phyloP scores from a whole-genome alignment of 2,329 filamentous ascomycete genomes.

The Didymella pomorum region DNA sequence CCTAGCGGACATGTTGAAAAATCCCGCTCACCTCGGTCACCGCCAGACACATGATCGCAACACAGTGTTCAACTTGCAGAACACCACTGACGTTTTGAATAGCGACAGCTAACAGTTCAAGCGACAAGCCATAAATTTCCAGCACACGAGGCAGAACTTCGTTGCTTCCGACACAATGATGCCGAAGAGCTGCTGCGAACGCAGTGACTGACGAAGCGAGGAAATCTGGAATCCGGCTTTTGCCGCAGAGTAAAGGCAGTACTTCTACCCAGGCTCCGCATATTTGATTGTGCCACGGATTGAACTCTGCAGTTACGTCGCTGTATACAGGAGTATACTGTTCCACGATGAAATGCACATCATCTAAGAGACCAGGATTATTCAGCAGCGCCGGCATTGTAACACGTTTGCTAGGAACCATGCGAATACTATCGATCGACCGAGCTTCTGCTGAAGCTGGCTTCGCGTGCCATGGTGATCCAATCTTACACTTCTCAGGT shows the following conservation, averaged over 20 bases:
- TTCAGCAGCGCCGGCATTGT: neutral
- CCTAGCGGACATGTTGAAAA: neutral
- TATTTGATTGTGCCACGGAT: constrained; percentile 1
- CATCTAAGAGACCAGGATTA: neutral
- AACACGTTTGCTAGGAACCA: neutral
- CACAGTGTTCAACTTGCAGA: neutral
- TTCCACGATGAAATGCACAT: neutral
- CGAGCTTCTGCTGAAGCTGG: neutral
- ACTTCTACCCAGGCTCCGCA: constrained; percentile 5
- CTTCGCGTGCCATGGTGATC: neutral
- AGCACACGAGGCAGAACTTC: neutral
- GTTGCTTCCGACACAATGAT: neutral
- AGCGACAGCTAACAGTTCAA: neutral
- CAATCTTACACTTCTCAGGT: neutral
- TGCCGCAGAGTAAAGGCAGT: neutral
- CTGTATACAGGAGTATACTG: neutral
- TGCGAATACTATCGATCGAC: neutral
- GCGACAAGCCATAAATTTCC: neutral
- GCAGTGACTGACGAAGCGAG: neutral
- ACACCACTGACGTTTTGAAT: neutral
- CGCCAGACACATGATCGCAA: constrained; percentile 2
- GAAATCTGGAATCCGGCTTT: neutral
- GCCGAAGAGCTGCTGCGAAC: neutral
- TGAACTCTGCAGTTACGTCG: neutral
- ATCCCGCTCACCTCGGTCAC: neutral